Evolutionary conservation across 2,329 filamentous ascomycete genomes (phyloP).

Genomic region (Penicillium crustosum): DNA sequence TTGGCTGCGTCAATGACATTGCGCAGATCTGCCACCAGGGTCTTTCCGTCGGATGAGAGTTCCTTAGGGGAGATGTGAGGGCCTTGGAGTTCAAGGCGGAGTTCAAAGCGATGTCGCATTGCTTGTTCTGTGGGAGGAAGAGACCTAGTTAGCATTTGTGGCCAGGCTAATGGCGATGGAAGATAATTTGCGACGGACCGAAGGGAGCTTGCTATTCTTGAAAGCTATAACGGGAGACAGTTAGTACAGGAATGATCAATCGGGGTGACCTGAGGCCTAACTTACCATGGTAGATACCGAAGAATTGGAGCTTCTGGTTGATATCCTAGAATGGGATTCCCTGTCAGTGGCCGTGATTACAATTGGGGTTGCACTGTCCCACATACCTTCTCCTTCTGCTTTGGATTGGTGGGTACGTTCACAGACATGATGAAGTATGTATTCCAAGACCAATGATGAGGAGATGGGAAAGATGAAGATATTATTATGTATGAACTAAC

Average conservation of each 20-base stretch:
- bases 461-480: conserved; percentile 1
- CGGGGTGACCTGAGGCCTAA: conserved; percentile 2
- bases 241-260: conserved; percentile 11
- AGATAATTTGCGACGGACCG: conserved; percentile 55
- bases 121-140: conserved; percentile 66
- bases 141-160: conserved; percentile 8
- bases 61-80: conserved; percentile 69
- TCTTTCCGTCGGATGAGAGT: conserved; percentile 78
- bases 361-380: background rate
- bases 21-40: conserved; percentile 73
- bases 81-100: conserved; percentile 73
- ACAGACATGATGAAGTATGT: conserved; percentile 48
- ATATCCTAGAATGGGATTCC: conserved; percentile 57
- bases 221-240: conserved; percentile 60
- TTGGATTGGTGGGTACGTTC: conserved; percentile 71
- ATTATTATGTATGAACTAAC: conserved; percentile 14
- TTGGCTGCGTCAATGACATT: conserved; percentile 83
- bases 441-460: background rate
- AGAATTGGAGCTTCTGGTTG: conserved; percentile 91
- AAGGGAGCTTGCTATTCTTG: conserved; percentile 83
- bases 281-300: conserved; percentile 74
- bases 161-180: background rate
- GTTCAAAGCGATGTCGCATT: conserved; percentile 93
- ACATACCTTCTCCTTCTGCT: conserved; percentile 69
- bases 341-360: conserved; percentile 12